Evolutionary conservation across 441 rosid genomes (phyloP).

Genomic region (Gossypium gossypioides): DNA sequence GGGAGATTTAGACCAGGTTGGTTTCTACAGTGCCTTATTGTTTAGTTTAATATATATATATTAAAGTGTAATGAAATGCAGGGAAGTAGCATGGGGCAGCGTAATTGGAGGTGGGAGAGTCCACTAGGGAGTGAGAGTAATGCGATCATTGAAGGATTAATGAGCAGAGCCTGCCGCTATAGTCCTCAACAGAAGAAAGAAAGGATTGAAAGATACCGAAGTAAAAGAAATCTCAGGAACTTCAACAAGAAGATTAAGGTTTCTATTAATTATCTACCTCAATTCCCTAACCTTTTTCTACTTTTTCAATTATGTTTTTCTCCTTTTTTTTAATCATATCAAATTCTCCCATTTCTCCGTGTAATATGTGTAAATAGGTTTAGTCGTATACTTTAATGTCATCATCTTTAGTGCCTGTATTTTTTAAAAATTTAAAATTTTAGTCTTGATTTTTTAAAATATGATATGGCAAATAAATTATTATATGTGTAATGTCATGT

Average conservation of each 20-base stretch:
- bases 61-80: neutral
- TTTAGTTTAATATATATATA: too few relatives aligned
- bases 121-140: constrained; percentile 65
- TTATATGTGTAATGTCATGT: too few relatives aligned
- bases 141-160: constrained; percentile 73
- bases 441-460: too few relatives aligned
- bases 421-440: too few relatives aligned
- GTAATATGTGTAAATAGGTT: too few relatives aligned
- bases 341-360: too few relatives aligned
- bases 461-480: too few relatives aligned
- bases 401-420: too few relatives aligned
- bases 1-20: constrained; percentile 45
- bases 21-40: neutral
- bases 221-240: constrained; percentile 72
- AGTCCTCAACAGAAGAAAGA: constrained; percentile 85
- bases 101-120: constrained; percentile 43
- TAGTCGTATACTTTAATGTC: too few relatives aligned
- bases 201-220: constrained; percentile 70
- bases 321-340: too few relatives aligned
- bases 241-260: constrained; percentile 98
- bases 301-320: too few relatives aligned
- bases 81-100: constrained; percentile 18
- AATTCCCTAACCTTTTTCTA: neutral
- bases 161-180: constrained; percentile 64
- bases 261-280: neutral